These are phyloP conservation scores for Penicillium sp. DNA, from an alignment of 2,329 filamentous ascomycete species.

Conservation along the genomic window DNA sequence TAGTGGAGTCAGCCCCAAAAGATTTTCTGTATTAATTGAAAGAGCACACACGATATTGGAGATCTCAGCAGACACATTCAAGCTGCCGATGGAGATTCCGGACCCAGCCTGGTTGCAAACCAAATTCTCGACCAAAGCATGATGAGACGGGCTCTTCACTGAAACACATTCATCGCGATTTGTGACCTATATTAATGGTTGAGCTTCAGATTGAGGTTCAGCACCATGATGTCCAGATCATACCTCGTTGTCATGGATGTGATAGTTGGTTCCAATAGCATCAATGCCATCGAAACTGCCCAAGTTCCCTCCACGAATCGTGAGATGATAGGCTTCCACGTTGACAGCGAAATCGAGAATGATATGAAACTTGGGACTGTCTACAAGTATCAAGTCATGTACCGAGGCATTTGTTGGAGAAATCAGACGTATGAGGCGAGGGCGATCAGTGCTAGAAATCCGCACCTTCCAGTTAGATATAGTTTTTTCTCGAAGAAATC, in stretches of 20 bases:
- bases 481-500: too few relatives aligned
- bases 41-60: conserved; percentile 24
- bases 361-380: conserved; percentile 39
- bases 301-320: conserved; percentile 37
- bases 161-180: conserved; percentile 42
- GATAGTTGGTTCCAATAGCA: conserved; percentile 37
- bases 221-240: too few relatives aligned
- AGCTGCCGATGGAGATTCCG: conserved; percentile 39
- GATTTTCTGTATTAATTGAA: too few relatives aligned
- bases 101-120: conserved; percentile 40
- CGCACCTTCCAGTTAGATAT: too few relatives aligned
- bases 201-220: too few relatives aligned
- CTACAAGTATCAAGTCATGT: conserved; percentile 35
- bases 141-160: conserved; percentile 38
- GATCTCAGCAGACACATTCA: conserved; percentile 32
- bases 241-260: conserved; percentile 38
- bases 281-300: conserved; percentile 42
- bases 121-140: conserved; percentile 37
- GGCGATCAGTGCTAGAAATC: conserved; percentile 14
- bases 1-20: too few relatives aligned
- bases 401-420: conserved; percentile 26
- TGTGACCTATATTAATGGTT: conserved; percentile 24
- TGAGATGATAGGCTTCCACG: conserved; percentile 40
- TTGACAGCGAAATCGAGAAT: conserved; percentile 38
- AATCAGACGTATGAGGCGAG: conserved; percentile 25